phyloP scores from a whole-genome alignment of 257 asterid genomes.

The Paraleonurus japonicus region DNA sequence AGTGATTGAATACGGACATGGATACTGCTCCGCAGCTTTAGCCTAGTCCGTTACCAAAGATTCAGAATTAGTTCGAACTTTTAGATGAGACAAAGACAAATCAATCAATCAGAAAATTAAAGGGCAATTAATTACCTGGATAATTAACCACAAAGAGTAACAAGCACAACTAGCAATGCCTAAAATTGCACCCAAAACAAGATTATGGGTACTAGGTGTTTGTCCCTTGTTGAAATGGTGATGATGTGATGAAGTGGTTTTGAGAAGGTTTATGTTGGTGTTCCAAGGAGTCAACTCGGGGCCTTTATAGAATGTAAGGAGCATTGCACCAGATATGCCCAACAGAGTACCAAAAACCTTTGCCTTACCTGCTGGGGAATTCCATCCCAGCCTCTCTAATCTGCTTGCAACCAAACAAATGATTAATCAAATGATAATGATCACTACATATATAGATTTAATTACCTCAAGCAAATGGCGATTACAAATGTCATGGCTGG shows the following conservation, averaged over 20 bases:
- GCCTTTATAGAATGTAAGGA: constrained; percentile 72
- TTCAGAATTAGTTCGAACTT: too few species aligned
- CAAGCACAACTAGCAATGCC: constrained; percentile 46
- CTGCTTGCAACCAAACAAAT: constrained; percentile 24
- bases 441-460: background rate
- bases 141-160: constrained; percentile 57
- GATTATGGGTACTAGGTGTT: constrained; percentile 20
- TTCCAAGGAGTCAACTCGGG: constrained; percentile 42
- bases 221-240: background rate
- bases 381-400: constrained; percentile 63
- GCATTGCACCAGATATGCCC: constrained; percentile 76
- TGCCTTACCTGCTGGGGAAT: constrained; percentile 59
- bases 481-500: constrained; percentile 66
- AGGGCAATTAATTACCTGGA: constrained; percentile 53
- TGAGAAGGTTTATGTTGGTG: constrained; percentile 49
- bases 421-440: background rate
- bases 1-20: constrained; percentile 59
- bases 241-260: constrained; percentile 28
- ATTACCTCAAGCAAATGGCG: constrained; percentile 50
- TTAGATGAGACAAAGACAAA: background rate
- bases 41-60: constrained; percentile 31
- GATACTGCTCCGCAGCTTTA: constrained; percentile 44
- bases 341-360: constrained; percentile 61
- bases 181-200: constrained; percentile 44
- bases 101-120: background rate